A percentile compares a stretch with the other conserved stretches of the same genome.
Evolutionary conservation across 1,139 yeast genomes (phyloP).

Genomic region (Hansenula anomala): DNA sequence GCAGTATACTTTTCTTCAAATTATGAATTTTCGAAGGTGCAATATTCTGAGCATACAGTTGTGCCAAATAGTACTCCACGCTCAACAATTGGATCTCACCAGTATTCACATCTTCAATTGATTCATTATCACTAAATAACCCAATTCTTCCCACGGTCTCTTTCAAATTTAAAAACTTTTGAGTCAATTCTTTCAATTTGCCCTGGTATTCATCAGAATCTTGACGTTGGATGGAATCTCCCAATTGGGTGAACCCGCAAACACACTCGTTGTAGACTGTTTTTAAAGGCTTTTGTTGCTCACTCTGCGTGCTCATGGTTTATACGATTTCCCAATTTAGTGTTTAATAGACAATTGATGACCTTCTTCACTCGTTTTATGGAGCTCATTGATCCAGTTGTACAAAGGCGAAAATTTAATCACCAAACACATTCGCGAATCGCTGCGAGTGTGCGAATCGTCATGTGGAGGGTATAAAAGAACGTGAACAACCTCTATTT

Average conservation of each 20-base stretch:
- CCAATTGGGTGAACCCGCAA: background rate
- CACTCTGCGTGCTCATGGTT: too few species aligned
- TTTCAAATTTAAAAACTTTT: conserved; percentile 28
- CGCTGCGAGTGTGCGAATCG: too few species aligned
- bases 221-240: conserved; percentile 20
- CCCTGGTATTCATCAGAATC: conserved; percentile 30
- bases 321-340: too few species aligned
- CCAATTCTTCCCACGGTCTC: conserved; percentile 26
- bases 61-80: conserved; percentile 47
- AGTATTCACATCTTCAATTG: conserved; percentile 52
- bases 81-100: conserved; percentile 50
- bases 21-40: conserved; percentile 32
- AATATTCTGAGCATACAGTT: conserved; percentile 10
- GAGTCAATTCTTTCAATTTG: conserved; percentile 20
- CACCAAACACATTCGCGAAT: too few species aligned
- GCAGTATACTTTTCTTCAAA: conserved; percentile 36
- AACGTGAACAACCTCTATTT: too few species aligned
- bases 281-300: conserved; percentile 5
- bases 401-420: too few species aligned
- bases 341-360: too few species aligned
- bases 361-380: too few species aligned
- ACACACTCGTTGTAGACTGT: conserved; percentile 1
- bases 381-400: too few species aligned
- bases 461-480: too few species aligned
- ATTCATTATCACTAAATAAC: conserved; percentile 61